Conservation (phyloP, 2,329 filamentous ascomycete genomes). For the Shiraia sp. region DNA sequence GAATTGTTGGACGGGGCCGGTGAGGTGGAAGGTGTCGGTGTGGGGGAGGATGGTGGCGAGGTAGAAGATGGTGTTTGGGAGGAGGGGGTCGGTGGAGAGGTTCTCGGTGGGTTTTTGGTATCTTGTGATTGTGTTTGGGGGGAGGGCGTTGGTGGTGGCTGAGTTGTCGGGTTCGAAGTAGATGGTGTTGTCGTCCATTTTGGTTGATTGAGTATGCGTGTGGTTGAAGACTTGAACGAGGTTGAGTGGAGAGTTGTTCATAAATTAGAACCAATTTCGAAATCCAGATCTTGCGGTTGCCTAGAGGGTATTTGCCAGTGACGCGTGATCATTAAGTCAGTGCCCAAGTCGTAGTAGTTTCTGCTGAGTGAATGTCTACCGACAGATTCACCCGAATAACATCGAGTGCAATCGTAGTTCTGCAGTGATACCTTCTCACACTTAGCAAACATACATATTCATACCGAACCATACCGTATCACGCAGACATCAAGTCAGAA, state of each 20-base stretch:
- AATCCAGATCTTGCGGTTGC: no score
- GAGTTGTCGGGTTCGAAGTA: constrained; percentile 9
- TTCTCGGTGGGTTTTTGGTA: constrained; percentile 18
- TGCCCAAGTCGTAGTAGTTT: no score
- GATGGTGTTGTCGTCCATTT: constrained; percentile 11
- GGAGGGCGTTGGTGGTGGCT: neutral
- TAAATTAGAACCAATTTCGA: no score
- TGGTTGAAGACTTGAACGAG: neutral
- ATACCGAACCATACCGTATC: no score
- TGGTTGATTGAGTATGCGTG: neutral
- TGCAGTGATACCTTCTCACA: no score
- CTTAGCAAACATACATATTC: no score
- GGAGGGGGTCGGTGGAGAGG: constrained; percentile 8
- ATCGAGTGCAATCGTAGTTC: no score
- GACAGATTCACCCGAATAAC: no score
- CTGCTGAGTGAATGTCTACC: no score
- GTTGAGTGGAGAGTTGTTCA: neutral
- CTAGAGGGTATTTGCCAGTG: no score
- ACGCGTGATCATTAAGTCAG: no score
- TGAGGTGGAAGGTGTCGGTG: constrained; percentile 20
- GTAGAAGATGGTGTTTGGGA: constrained; percentile 24
- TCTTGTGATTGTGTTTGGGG: constrained; percentile 5
- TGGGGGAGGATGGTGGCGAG: constrained; percentile 26
- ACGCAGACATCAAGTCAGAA: no score
- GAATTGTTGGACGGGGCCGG: constrained; percentile 23